These are phyloP conservation scores for Ceratobasidium sp. DNA, from an alignment of 1,284 basidiomycete genomes.

Conservation along the genomic window DNA sequence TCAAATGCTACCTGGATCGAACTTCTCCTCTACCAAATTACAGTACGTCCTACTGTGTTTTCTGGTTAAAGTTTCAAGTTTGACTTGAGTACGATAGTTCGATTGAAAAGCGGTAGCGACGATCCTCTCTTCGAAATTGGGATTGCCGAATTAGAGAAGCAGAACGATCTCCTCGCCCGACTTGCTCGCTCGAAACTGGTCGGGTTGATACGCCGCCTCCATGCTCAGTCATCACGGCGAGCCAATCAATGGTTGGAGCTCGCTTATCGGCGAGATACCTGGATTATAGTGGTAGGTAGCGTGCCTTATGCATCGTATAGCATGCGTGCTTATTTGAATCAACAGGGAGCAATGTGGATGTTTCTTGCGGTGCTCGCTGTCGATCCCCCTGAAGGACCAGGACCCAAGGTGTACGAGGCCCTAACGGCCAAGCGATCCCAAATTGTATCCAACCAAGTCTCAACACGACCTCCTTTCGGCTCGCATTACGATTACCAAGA, in stretches of 20 bases:
- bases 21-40: background rate
- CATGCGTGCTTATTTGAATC: background rate
- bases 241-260: background rate
- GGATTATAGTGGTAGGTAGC: background rate
- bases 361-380: background rate
- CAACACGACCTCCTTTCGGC: no score
- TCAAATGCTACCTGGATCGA: background rate
- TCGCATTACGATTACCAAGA: no score
- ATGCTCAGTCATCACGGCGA: background rate
- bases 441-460: no score
- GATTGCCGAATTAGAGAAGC: constrained; percentile 2
- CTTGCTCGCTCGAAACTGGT: background rate
- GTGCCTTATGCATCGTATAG: no score
- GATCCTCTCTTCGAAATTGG: background rate
- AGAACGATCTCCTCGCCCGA: background rate
- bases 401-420: background rate
- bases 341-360: background rate
- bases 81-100: no score
- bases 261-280: background rate
- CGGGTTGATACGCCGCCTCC: background rate
- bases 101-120: no score
- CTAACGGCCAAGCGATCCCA: no score
- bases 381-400: background rate
- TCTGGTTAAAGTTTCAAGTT: no score
- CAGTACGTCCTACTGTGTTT: no score